phyloP scores from a whole-genome alignment of 2,329 filamentous ascomycete species.

The Monilinia fructicola region DNA sequence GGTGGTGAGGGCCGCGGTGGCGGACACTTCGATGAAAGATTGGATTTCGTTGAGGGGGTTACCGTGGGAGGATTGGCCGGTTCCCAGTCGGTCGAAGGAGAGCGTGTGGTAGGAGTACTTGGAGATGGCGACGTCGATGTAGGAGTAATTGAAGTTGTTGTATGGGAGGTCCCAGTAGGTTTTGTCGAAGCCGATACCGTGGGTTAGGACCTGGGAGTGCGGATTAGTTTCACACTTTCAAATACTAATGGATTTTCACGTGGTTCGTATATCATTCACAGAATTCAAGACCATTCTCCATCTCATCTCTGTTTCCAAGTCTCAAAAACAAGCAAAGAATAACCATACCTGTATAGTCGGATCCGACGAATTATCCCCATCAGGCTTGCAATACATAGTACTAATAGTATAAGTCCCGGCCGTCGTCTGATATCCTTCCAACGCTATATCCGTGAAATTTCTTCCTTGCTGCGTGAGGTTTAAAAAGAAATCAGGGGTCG shows the following conservation, averaged over 20 bases:
- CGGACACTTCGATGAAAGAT: constrained; percentile 21
- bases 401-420: constrained; percentile 56
- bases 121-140: constrained; percentile 16
- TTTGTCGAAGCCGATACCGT: constrained; percentile 27
- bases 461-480: constrained; percentile 50
- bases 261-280: no score
- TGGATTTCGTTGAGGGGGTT: constrained; percentile 28
- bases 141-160: constrained; percentile 23
- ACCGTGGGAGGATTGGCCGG: constrained; percentile 23
- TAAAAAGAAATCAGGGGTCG: constrained; percentile 53
- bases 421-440: constrained; percentile 52
- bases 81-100: constrained; percentile 30
- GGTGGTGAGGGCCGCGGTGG: constrained; percentile 20
- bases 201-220: constrained; percentile 23
- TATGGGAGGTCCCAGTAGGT: constrained; percentile 28
- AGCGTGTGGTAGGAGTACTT: constrained; percentile 25
- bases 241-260: no score
- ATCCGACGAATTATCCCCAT: not conserved
- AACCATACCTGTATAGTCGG: not conserved
- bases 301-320: no score
- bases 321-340: not conserved
- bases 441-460: constrained; percentile 49
- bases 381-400: constrained; percentile 38
- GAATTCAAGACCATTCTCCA: no score
- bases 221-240: not conserved